Percentiles rank a stretch among this genome's conserved stretches.
Conservation (phyloP, 495 filamentous ascomycete species). For the Cairneyella variabilis region DNA sequence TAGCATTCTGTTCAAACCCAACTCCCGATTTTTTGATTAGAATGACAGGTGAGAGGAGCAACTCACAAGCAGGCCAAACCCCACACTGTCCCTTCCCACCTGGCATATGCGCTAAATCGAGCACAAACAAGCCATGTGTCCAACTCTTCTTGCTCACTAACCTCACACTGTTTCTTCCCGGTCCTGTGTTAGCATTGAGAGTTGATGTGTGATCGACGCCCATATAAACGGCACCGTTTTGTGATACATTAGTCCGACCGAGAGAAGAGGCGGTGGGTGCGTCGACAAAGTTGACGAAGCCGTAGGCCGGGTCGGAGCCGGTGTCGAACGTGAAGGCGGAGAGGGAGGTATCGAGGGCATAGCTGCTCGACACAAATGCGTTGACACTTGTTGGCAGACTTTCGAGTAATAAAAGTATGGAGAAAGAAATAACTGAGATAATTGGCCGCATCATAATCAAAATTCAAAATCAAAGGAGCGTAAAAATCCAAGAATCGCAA, state of each 20-base stretch:
- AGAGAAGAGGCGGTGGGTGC: constrained; percentile 39
- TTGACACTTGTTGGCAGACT: too few species aligned
- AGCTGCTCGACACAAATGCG: too few species aligned
- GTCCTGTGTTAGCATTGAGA: constrained; percentile 26
- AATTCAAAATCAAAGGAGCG: too few species aligned
- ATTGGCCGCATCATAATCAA: too few species aligned
- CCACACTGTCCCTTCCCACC: constrained; percentile 56
- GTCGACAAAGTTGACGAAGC: constrained; percentile 56
- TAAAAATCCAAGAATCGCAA: too few species aligned
- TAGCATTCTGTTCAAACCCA: not conserved
- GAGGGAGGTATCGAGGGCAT: too few species aligned
- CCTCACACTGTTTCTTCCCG: constrained; percentile 61
- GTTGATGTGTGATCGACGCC: constrained; percentile 40
- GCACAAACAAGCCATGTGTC: constrained; percentile 60
- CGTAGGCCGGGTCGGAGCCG: constrained; percentile 52
- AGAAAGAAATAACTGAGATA: too few species aligned
- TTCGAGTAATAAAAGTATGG: too few species aligned
- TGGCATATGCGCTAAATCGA: constrained; percentile 70
- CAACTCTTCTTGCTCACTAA: constrained; percentile 59
- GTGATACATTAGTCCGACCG: constrained; percentile 38
- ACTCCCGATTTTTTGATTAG: not conserved
- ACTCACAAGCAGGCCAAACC: constrained; percentile 61
- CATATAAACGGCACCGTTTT: constrained; percentile 41
- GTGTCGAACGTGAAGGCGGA: too few species aligned
- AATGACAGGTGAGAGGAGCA: too few species aligned